Conservation (phyloP, 2,329 filamentous ascomycete genomes). For the Thelonectria discophora region DNA sequence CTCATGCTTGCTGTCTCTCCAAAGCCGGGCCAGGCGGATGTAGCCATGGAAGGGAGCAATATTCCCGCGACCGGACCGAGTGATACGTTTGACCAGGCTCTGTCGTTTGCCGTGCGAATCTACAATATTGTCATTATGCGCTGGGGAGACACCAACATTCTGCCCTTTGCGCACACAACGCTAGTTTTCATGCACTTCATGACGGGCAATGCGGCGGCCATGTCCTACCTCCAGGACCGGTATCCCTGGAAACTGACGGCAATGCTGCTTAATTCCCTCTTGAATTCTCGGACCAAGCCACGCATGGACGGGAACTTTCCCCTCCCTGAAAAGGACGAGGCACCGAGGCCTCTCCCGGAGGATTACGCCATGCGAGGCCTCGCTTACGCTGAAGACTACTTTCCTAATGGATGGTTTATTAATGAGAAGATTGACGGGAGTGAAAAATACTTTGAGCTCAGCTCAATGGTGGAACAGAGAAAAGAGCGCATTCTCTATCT, state of each 20-base stretch:
- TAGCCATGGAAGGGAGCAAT: slow-evolving; percentile 35
- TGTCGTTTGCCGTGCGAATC: slow-evolving; percentile 54
- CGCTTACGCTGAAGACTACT: slow-evolving; percentile 67
- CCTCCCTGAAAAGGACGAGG: slow-evolving; percentile 51
- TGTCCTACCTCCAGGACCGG: slow-evolving; percentile 52
- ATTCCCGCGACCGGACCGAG: slow-evolving; percentile 36
- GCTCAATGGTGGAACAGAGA: slow-evolving; percentile 66
- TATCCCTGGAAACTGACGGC: slow-evolving; percentile 62
- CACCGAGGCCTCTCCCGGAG: slow-evolving; percentile 69
- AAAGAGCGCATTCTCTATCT: slow-evolving; percentile 68
- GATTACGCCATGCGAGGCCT: slow-evolving; percentile 74
- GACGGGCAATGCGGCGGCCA: slow-evolving; percentile 51
- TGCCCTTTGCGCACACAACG: slow-evolving; percentile 70
- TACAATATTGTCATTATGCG: slow-evolving; percentile 59
- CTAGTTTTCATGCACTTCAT: slow-evolving; percentile 67
- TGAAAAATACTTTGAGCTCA: slow-evolving; percentile 69
- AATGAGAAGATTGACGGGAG: slow-evolving; percentile 71
- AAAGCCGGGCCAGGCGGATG: slow-evolving; percentile 42
- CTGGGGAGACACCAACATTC: slow-evolving; percentile 64
- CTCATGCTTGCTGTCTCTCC: slow-evolving; percentile 53
- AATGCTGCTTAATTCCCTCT: slow-evolving; percentile 50
- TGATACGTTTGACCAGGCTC: slow-evolving; percentile 48
- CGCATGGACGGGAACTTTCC: slow-evolving; percentile 60
- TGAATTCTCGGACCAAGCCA: too few relatives aligned
- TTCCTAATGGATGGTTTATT: slow-evolving; percentile 66